Evolutionary conservation across 73 alveolate species (phyloP).

Genomic region (Blepharisma japonicum): DNA sequence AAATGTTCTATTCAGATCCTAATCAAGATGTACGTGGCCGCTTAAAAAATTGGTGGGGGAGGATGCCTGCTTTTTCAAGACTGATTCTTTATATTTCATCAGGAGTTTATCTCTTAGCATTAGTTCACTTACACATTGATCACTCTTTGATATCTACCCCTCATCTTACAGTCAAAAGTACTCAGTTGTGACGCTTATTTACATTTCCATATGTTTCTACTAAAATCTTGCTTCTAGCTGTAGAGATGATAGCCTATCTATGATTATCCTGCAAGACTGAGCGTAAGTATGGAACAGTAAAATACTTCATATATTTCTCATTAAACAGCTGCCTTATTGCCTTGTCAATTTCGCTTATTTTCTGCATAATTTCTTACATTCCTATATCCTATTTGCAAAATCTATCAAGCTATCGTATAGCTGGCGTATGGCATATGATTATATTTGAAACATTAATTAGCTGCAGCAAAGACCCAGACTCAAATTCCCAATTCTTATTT

Average conservation of each 20-base stretch:
- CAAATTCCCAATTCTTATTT: background rate
- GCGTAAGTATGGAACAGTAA: slow-evolving; percentile 5
- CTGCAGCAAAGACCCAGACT: slow-evolving; percentile 32
- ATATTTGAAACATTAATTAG: slow-evolving; percentile 1
- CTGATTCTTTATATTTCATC: too few relatives aligned
- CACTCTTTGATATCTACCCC: background rate
- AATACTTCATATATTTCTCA: background rate
- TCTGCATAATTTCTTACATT: too few relatives aligned
- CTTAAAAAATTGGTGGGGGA: too few relatives aligned
- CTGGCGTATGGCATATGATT: slow-evolving; percentile 32
- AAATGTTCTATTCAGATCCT: too few relatives aligned
- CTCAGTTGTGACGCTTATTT: too few relatives aligned
- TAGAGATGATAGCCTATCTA: background rate
- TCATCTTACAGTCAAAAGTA: background rate
- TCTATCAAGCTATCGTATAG: background rate
- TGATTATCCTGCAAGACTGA: background rate
- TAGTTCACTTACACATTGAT: background rate
- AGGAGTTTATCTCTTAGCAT: too few relatives aligned
- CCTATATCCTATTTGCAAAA: background rate
- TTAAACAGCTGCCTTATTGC: slow-evolving; percentile 20
- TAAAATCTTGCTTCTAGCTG: background rate
- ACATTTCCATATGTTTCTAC: too few relatives aligned
- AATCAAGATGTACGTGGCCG: too few relatives aligned
- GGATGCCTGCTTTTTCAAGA: too few relatives aligned
- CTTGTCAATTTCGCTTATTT: background rate